Percentiles rank a stretch among this genome's conserved stretches.
phyloP scores from a whole-genome alignment of 2,329 filamentous ascomycete species.

The Nemania sp. region DNA sequence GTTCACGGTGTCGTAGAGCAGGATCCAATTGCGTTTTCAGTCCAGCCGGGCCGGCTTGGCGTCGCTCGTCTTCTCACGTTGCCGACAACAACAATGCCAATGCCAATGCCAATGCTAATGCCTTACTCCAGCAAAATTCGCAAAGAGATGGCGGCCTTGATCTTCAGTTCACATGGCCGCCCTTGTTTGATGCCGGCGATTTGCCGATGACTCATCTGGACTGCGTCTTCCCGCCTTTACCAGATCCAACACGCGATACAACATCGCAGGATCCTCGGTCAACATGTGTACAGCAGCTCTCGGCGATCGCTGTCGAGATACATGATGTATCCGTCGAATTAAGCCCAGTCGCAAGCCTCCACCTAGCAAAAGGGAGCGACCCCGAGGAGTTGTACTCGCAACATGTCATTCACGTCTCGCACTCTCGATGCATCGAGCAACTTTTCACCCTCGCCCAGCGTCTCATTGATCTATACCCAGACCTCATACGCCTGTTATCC shows the following conservation, averaged over 20 bases:
- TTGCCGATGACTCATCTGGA: neutral
- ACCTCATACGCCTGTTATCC: slow-evolving; percentile 44
- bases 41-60: slow-evolving; percentile 47
- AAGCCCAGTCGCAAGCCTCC: slow-evolving; percentile 39
- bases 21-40: slow-evolving; percentile 58
- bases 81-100: slow-evolving; percentile 30
- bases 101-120: no score
- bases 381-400: slow-evolving; percentile 43
- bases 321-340: slow-evolving; percentile 46
- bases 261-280: slow-evolving; percentile 36
- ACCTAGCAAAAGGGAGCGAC: slow-evolving; percentile 44
- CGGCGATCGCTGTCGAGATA: slow-evolving; percentile 43
- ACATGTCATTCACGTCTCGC: slow-evolving; percentile 44
- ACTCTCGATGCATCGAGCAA: slow-evolving; percentile 50
- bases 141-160: slow-evolving; percentile 26
- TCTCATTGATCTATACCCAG: slow-evolving; percentile 54
- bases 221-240: slow-evolving; percentile 11
- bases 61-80: slow-evolving; percentile 32
- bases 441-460: slow-evolving; percentile 53
- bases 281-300: slow-evolving; percentile 41
- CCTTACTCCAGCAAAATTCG: slow-evolving; percentile 12
- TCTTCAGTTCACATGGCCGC: slow-evolving; percentile 43
- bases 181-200: slow-evolving; percentile 14
- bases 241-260: neutral
- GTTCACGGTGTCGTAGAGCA: slow-evolving; percentile 58